Evolutionary conservation across 2,329 filamentous ascomycete genomes (phyloP), one percentile per base, ranked within the genome.

Genomic region (Diaporthe australafricana): DNA sequence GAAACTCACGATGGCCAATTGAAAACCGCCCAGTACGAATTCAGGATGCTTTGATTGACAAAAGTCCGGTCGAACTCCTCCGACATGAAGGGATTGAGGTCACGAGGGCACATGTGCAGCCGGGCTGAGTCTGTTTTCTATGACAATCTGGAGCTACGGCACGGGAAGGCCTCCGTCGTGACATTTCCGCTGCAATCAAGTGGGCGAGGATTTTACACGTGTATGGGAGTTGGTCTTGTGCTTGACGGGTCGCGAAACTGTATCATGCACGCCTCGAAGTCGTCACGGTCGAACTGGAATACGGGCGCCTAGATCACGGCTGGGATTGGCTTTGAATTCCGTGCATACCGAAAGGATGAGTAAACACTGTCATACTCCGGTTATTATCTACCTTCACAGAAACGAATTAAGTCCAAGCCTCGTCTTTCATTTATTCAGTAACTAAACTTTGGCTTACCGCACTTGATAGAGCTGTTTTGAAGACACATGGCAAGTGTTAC

Each of bases 1-100:
- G 42, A 63, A 63, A 63, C 60, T 63, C 0, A 48, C 20, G 42
- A 35, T 48, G 47, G 60, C 42, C 60, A 63, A 63, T 63, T 25
- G 32, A 12, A 63, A 32, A 7, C 27, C 17, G 60, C 27, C 42
- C 12, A 30, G 42, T 25, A 27, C 17, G 5, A 16, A 17, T 25
- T 6, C 40, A 9, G 20, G 22, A 16, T 32, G 27, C 12, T 35
- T 20, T 48, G 60, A 35, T 17, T 40, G 60, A 63, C 60, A 1
- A n/a, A 16, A 3, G 11, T 25, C 47, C 60, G 27, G 35, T 38
- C 20, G 20, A 22, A 5, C 32, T 48, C 27, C 40, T 40, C 42
- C 27, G 16, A 38, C 6, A 25, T 17, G 42, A n/a, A n/a, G n/a
- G n/a, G n/a, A 25, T 30, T 17, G n/a, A 35, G 5, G 5, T 40